Conservation (phyloP, 192 early-diverging fungal genomes). For the Gonapodya prolifera region DNA sequence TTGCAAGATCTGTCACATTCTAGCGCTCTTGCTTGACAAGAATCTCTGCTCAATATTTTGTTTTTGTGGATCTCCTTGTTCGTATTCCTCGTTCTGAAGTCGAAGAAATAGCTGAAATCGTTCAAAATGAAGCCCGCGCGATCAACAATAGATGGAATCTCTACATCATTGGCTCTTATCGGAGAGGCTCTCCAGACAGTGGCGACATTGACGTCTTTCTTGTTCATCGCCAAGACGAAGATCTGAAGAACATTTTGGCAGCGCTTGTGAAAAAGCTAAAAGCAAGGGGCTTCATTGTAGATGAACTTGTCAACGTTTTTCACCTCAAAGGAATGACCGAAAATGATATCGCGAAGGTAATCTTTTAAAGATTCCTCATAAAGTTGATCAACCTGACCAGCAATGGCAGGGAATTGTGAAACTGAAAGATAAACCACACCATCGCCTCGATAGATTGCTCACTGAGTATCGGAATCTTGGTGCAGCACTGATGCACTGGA, state of each 20-base stretch:
- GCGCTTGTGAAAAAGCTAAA: not conserved
- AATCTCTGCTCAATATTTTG: constrained; percentile 12
- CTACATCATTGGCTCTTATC: constrained; percentile 21
- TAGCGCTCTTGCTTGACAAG: too few species aligned
- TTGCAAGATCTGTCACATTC: not conserved
- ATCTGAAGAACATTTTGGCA: constrained; percentile 10
- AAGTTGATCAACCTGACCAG: constrained; percentile 15
- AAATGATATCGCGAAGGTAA: constrained; percentile 12
- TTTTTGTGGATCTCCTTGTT: constrained; percentile 2
- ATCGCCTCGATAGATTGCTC: not conserved
- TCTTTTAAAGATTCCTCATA: constrained; percentile 18
- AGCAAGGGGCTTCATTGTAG: not conserved
- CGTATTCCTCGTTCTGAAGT: constrained; percentile 25
- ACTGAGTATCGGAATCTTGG: constrained; percentile 19
- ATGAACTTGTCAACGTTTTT: constrained; percentile 9
- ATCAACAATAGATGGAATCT: constrained; percentile 10
- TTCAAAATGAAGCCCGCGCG: constrained; percentile 6
- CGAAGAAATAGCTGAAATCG: constrained; percentile 15
- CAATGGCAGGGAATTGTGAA: not conserved
- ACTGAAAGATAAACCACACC: not conserved
- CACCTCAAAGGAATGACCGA: constrained; percentile 12
- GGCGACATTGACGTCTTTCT: constrained; percentile 26
- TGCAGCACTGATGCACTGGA: constrained; percentile 18
- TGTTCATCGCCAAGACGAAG: constrained; percentile 15
- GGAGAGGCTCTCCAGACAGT: constrained; percentile 19